Evolutionary conservation across 106 monocot genomes (phyloP).

Genomic region (Dendrobium nobile): DNA sequence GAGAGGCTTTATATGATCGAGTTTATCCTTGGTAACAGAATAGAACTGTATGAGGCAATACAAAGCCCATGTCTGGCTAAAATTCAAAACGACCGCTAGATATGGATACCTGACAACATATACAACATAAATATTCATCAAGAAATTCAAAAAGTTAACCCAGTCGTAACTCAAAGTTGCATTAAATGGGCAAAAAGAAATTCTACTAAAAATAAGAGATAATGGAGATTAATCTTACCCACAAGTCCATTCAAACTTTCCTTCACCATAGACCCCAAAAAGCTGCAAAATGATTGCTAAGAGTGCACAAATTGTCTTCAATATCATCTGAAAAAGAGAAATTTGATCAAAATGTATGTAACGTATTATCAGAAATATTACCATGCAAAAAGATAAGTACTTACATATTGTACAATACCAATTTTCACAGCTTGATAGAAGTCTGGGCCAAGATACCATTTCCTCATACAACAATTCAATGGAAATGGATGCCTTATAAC

Average conservation of each 20-base stretch:
- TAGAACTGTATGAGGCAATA: constrained; percentile 99
- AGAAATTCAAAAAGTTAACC: not conserved
- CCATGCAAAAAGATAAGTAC: constrained; percentile 15
- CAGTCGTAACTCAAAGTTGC: not conserved
- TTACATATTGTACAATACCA: constrained; percentile 99
- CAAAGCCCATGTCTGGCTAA: constrained; percentile 97
- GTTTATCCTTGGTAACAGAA: constrained; percentile 78
- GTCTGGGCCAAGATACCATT: constrained; percentile 83
- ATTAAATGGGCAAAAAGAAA: not conserved
- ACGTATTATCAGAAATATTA: not conserved
- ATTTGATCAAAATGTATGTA: not conserved
- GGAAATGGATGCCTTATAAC: constrained; percentile 92
- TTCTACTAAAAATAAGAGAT: not conserved
- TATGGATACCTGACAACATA: constrained; percentile 70
- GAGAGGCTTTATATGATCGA: constrained; percentile 84
- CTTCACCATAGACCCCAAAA: constrained; percentile 92
- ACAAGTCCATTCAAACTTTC: constrained; percentile 89
- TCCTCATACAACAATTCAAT: constrained; percentile 63
- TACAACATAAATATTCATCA: not conserved
- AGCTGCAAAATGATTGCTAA: constrained; percentile 74
- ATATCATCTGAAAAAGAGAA: constrained; percentile 71
- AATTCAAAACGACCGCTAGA: constrained; percentile 85
- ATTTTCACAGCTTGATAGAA: constrained; percentile 97
- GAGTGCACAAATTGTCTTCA: constrained; percentile 88
- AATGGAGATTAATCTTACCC: constrained; percentile 38